phyloP scores from a whole-genome alignment of 2,329 filamentous ascomycete genomes.

The Penicillium frequentans region DNA sequence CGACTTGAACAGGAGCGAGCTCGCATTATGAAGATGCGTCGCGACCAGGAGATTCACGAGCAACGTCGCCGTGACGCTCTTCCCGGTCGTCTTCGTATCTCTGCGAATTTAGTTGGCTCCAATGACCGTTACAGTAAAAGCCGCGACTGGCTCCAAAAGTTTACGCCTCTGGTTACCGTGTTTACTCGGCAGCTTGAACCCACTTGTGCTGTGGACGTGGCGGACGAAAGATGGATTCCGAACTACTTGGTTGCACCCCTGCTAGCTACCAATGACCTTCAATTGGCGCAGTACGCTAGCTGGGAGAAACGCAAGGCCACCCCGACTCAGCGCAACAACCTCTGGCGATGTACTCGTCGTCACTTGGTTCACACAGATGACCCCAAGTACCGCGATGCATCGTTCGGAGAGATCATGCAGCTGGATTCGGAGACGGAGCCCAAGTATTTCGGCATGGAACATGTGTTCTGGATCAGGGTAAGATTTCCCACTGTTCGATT shows the following conservation, averaged over 20 bases:
- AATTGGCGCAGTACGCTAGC: conserved; percentile 34
- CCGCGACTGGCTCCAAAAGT: conserved; percentile 45
- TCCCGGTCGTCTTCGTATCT: conserved; percentile 45
- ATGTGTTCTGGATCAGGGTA: conserved; percentile 54
- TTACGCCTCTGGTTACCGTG: conserved; percentile 48
- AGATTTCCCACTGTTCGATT: conserved; percentile 11
- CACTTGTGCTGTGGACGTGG: conserved; percentile 34
- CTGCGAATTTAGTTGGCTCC: conserved; percentile 46
- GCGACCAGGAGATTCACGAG: conserved; percentile 48
- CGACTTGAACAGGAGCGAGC: conserved; percentile 43
- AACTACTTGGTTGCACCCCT: conserved; percentile 51
- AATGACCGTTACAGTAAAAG: conserved; percentile 44
- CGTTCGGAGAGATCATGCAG: conserved; percentile 40
- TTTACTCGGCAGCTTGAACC: conserved; percentile 45
- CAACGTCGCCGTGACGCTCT: conserved; percentile 47
- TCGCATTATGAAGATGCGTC: conserved; percentile 44
- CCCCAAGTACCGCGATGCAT: conserved; percentile 35
- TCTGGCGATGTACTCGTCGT: conserved; percentile 49
- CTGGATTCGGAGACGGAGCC: conserved; percentile 45
- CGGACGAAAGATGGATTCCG: conserved; percentile 49
- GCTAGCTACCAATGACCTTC: conserved; percentile 50
- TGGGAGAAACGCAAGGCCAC: conserved; percentile 49
- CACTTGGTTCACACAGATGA: conserved; percentile 47
- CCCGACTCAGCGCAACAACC: conserved; percentile 42
- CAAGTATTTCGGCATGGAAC: conserved; percentile 51